Evolutionary conservation across 352 stramenopile species (phyloP), one percentile per base, ranked within the genome.

Genomic region (Phytophthora aleatoria): DNA sequence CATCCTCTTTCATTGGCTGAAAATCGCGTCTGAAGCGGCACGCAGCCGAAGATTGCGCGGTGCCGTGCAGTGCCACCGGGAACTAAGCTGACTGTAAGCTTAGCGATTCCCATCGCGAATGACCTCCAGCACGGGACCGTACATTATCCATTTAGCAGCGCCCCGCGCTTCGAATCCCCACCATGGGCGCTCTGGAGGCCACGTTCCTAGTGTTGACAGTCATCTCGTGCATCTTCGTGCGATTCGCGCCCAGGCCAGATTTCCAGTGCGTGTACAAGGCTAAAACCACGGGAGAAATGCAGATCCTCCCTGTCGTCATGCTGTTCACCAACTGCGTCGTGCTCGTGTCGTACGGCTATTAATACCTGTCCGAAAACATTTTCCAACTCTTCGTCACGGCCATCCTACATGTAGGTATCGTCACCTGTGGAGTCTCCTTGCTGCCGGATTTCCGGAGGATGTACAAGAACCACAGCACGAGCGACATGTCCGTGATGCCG

Each of bases 181-280:
- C 10, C 27, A 74, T 74, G 69, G 64, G 47, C 10, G 53, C 52
- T 33, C 20, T 71, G 13, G 50, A 62, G 27, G 58, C 61, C 13
- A 67, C 48, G 6, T 61, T 91, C 67, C 79, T 85, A 71, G 72
- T 89, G 27, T 51, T 91, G 41, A 81, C 79, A 13, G 85, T 85
- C 54, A 74, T 90, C 44, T 87, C 81, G 49, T 78, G 77, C 56
- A 68, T 88, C 45, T 89, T 87, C 69, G 85, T 91, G 81, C 81
- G 80, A 15, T 28, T 88, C 30, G 77, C 80, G 27, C 83, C 83
- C 8, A 77, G 69, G 45, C 74, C 77, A 10, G 67, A 80, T 15
- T 81, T 91, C 20, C 77, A 81, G 53, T 68, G 70, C 24, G 81
- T 91, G 26, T 83, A 84, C 73, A 85, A 81, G 57, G 50, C 74